phyloP scores from a whole-genome alignment of 148 eudicot species.

The Chenopodium formosanum region DNA sequence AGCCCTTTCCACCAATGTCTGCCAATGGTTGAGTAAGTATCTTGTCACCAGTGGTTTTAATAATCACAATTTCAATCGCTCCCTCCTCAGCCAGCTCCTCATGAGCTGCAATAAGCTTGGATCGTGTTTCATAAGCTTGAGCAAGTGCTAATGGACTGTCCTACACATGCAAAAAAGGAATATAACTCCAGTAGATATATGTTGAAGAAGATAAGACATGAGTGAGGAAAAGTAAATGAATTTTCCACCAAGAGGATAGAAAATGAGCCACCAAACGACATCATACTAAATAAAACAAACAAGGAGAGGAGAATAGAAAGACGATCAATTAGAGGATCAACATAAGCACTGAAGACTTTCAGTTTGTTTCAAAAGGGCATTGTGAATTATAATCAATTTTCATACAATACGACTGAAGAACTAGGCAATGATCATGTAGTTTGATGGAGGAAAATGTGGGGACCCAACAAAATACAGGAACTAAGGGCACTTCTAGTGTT shows the following conservation, averaged over 20 bases:
- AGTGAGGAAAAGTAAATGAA: neutral
- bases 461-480: no score
- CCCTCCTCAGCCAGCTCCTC: constrained; percentile 87
- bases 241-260: neutral
- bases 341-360: neutral
- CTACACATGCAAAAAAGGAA: constrained; percentile 39
- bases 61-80: constrained; percentile 82
- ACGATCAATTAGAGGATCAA: neutral
- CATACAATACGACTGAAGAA: neutral
- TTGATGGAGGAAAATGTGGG: no score
- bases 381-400: neutral
- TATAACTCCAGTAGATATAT: constrained; percentile 23
- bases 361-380: no score
- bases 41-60: constrained; percentile 93
- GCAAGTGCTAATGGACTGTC: constrained; percentile 97
- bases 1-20: constrained; percentile 97
- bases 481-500: no score
- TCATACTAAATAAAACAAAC: neutral
- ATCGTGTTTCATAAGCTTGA: constrained; percentile 92
- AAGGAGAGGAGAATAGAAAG: neutral
- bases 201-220: neutral
- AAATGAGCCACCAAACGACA: neutral
- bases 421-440: neutral
- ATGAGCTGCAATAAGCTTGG: constrained; percentile 65
- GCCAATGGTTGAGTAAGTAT: constrained; percentile 86